phyloP scores from a whole-genome alignment of 2,329 filamentous ascomycete species.

The Apiospora marii region DNA sequence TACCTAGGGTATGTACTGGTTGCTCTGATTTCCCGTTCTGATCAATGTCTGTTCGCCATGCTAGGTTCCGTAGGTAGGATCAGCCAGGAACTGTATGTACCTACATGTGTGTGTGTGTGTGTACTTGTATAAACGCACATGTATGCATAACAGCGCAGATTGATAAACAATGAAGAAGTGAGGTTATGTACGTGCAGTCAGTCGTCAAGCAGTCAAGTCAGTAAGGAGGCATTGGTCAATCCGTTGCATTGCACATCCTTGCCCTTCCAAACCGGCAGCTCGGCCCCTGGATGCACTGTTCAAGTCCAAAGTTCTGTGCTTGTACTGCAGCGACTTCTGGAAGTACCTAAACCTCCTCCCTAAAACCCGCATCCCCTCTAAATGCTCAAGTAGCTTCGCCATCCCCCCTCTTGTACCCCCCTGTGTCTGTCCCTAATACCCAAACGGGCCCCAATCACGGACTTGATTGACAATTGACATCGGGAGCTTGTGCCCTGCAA shows the following conservation, averaged over 20 bases:
- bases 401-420: neutral
- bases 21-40: neutral
- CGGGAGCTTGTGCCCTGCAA: conserved; percentile 20
- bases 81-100: neutral
- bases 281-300: conserved; percentile 6
- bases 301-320: neutral
- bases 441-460: conserved; percentile 11
- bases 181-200: neutral
- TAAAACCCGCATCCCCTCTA: neutral
- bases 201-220: neutral
- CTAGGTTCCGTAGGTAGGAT: neutral
- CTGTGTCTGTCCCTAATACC: conserved; percentile 7
- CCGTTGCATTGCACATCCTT: neutral
- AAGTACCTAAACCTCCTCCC: neutral
- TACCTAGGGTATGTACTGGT: neutral
- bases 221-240: conserved; percentile 9
- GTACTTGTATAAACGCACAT: neutral
- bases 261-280: conserved; percentile 12
- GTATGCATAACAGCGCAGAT: neutral
- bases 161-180: neutral
- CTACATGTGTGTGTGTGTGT: neutral
- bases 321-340: neutral
- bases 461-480: conserved; percentile 17
- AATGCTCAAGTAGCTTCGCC: neutral
- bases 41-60: neutral